These are phyloP conservation scores for Fagopyrum esculentum DNA, from an alignment of 148 eudicot species.

Conservation along the genomic window DNA sequence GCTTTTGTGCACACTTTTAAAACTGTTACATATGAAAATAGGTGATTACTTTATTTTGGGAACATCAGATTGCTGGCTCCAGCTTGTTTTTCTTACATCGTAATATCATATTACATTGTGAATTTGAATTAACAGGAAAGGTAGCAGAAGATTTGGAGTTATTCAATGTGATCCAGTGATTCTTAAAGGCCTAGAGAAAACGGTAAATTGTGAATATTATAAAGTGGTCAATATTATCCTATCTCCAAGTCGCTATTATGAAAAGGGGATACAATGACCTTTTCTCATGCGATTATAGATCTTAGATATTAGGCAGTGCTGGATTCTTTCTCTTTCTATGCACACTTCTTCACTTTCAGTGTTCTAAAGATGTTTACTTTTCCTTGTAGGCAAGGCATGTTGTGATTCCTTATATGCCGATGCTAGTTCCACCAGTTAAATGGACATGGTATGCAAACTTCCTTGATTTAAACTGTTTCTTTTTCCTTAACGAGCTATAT, in stretches of 20 bases:
- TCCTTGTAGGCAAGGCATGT: constrained; percentile 81
- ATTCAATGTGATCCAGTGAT: constrained; percentile 88
- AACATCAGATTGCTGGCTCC: background rate
- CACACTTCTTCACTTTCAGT: background rate
- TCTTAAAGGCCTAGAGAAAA: constrained; percentile 69
- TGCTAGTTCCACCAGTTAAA: constrained; percentile 90
- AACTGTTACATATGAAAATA: constrained; percentile 40
- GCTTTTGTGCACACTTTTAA: constrained; percentile 64
- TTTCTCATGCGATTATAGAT: background rate
- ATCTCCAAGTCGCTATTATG: background rate
- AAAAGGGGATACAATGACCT: background rate
- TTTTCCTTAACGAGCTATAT: background rate
- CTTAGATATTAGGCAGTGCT: background rate
- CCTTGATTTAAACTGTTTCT: background rate
- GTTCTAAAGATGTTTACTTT: constrained; percentile 6
- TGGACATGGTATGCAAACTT: constrained; percentile 66
- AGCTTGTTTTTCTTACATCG: background rate
- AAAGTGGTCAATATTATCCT: background rate
- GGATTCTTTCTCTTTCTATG: constrained; percentile 7
- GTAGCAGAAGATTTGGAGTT: constrained; percentile 61
- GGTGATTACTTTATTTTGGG: constrained; percentile 28
- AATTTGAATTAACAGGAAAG: constrained; percentile 38
- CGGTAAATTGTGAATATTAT: constrained; percentile 36
- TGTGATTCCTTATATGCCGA: constrained; percentile 97
- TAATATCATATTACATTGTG: constrained; percentile 9